Evolutionary conservation across 257 asterid species (phyloP), one percentile per base, ranked within the genome.

Genomic region (Cordia subcordata): DNA sequence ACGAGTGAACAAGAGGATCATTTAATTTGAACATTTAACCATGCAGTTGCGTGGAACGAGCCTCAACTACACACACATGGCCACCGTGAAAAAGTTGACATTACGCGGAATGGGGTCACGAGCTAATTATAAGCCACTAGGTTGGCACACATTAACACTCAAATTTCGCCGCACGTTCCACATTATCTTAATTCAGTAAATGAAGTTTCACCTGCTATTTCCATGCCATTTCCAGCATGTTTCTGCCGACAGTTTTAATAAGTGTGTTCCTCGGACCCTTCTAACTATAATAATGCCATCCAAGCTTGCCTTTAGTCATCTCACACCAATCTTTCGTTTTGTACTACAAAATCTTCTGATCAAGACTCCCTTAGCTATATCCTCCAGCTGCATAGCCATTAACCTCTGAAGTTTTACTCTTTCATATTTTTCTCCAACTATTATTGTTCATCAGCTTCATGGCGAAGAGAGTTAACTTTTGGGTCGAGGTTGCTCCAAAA

Each of bases 401-500:
- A 42, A 42, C 15, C 47, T 42, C 44, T 10, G 3, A 42, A 42
- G 47, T 8, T 42, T n/a, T 6, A 27, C 35, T 27, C 35, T 27
- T 27, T 3, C 3, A 27, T 27, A 27, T 3, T 42, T 8, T n/a
- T n/a, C n/a, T n/a, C n/a, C n/a, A n/a, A n/a, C 47, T 11, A 42
- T 3, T 3, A 10, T 14, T 42, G 10, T 42, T 42, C 47, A 42
- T 8, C 4, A 42, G 47, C 11, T 17, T 13, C 13, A 70, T 63
- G 66, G 66, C 51, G n/a, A 55, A 60, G 22, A 45, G 8, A 4
- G 12, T 5, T 47, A 56, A 21, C 10, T 27, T 6, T 22, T 70
- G 63, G 73, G n/a, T 57, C 10, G 76, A 75, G 63, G 64, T 65
- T 11, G 73, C 73, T 11, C 74, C 80, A 13, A 37, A 73, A 5